Evolutionary conservation across 345 rosid species (phyloP).

Genomic region (Populus tremula): DNA sequence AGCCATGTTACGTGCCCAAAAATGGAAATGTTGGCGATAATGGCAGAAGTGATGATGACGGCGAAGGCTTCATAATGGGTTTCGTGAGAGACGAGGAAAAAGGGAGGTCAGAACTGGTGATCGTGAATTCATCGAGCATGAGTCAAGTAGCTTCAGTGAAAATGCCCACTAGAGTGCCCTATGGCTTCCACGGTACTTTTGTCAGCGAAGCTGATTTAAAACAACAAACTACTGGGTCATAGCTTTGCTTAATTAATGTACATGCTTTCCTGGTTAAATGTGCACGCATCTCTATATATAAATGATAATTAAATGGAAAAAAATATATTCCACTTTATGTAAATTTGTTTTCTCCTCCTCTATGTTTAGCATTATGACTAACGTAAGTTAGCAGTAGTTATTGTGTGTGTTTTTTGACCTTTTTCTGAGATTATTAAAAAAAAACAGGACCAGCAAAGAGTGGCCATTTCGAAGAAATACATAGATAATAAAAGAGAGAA

Average conservation of each 20-base stretch:
- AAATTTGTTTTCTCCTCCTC: too few species aligned
- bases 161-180: slow-evolving; percentile 65
- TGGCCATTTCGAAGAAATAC: too few species aligned
- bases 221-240: slow-evolving; percentile 23
- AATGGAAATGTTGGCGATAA: background rate
- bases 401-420: too few species aligned
- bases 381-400: too few species aligned
- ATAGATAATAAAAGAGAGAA: too few species aligned
- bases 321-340: too few species aligned
- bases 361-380: too few species aligned
- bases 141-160: slow-evolving; percentile 47
- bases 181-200: slow-evolving; percentile 77
- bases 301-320: too few species aligned
- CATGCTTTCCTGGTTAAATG: too few species aligned
- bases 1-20: slow-evolving; percentile 50
- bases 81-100: slow-evolving; percentile 56
- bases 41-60: slow-evolving; percentile 11
- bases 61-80: slow-evolving; percentile 54
- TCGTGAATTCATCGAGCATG: slow-evolving; percentile 48
- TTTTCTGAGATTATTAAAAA: too few species aligned
- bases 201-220: slow-evolving; percentile 41
- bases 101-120: slow-evolving; percentile 53
- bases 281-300: too few species aligned
- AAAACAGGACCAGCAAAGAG: too few species aligned
- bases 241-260: background rate